Evolutionary conservation across 2,329 filamentous ascomycete genomes (phyloP).

Genomic region (Aspergillus sojae): DNA sequence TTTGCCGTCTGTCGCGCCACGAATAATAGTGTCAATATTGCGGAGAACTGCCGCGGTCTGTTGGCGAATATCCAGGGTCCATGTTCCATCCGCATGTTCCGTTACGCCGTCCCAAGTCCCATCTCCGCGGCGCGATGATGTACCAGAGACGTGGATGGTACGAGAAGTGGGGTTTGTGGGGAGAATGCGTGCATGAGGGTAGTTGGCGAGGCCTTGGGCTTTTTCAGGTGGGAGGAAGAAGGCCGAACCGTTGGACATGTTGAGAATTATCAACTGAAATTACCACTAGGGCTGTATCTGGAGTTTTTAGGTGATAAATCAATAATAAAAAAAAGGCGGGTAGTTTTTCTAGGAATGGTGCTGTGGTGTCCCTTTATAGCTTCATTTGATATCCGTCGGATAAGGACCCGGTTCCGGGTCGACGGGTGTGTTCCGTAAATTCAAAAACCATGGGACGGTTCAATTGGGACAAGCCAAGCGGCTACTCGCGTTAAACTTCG

Average conservation of each 20-base stretch:
- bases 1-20: constrained; percentile 39
- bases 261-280: not conserved
- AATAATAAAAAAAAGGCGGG: not conserved
- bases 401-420: not conserved
- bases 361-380: not conserved
- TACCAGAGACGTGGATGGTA: constrained; percentile 47
- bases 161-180: constrained; percentile 30
- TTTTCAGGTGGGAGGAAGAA: constrained; percentile 35
- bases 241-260: constrained; percentile 33
- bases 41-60: constrained; percentile 45
- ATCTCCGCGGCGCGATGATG: constrained; percentile 39
- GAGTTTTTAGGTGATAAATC: not conserved
- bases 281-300: not conserved
- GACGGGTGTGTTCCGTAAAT: constrained; percentile 3
- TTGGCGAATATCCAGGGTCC: constrained; percentile 37
- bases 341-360: not conserved
- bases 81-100: constrained; percentile 38
- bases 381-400: constrained; percentile 1
- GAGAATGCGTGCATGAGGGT: constrained; percentile 41
- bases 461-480: not conserved
- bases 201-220: constrained; percentile 35
- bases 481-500: not conserved
- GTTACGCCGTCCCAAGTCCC: constrained; percentile 43
- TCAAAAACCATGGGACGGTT: not conserved
- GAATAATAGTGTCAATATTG: constrained; percentile 44